Base-by-base conservation (phyloP, 257 asterid species). In the Craterostigma plantagineum region DNA sequence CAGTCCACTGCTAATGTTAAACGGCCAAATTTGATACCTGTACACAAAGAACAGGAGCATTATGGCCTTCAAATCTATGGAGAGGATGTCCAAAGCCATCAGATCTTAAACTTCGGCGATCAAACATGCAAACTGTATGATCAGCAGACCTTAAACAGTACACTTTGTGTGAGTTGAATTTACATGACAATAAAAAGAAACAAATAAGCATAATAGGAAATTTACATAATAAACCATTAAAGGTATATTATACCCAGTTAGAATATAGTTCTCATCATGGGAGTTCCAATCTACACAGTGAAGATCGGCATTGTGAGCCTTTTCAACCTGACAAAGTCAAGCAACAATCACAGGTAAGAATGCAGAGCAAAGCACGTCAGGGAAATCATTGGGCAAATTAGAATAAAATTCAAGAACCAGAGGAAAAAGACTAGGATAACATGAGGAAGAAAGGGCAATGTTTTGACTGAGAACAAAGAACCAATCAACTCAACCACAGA, bases 271-370 rank as follows among this genome's bases (percentile, higher is more conserved):
- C 59, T 75, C 81, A 62, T 83, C 92, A 37, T 76, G 99, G 49
- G 84, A 72, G 53, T 73, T 90, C 99, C 99, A 90, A 59, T 90
- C 99, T 41, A 90, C 99, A 38, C 99, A 90, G 53, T 90, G 99
- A 73, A 90, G 79, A 77, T 90, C 99, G 49, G 91, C 90, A 56
- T 66, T 64, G 64, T 83, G 94, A 8, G 99, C 99, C 64, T 84
- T 83, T 58, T 75, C 94, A 55, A 90, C 99, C 99, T 90, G 69
- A 61, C 55, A 54, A n/a, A n/a, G n/a, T n/a, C n/a, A n/a, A n/a
- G n/a, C n/a, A n/a, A n/a, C n/a, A n/a, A n/a, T n/a, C n/a, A n/a
- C n/a, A n/a, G n/a, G n/a, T n/a, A n/a, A 66, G 50, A 33, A 41
- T 57, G 34, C 59, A 68, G 45, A 11, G 50, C 52, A 33, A 38